Percentiles rank a stretch among this genome's conserved stretches.
Conservation (phyloP, 2,329 filamentous ascomycete genomes). For the Macroventuria anomochaeta region DNA sequence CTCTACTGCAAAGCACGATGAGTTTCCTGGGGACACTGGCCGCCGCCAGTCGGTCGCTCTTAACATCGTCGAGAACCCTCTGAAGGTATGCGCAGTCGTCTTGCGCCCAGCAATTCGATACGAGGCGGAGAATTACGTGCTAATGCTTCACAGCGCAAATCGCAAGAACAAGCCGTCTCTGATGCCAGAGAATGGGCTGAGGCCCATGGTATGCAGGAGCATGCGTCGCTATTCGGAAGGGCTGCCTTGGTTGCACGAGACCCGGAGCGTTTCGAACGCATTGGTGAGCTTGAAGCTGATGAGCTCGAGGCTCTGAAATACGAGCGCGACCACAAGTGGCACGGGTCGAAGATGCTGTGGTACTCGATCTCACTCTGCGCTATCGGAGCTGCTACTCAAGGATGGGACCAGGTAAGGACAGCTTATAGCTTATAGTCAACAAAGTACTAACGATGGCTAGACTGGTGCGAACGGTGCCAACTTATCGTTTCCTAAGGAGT, state of each 20-base stretch:
- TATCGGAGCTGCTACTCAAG: slow-evolving; percentile 70
- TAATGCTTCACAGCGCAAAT: slow-evolving; percentile 53
- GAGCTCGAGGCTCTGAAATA: slow-evolving; percentile 67
- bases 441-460: slow-evolving; percentile 44
- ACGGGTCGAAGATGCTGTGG: slow-evolving; percentile 64
- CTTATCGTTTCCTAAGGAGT: slow-evolving; percentile 64
- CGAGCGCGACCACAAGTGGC: slow-evolving; percentile 71
- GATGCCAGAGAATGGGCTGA: slow-evolving; percentile 69
- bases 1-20: slow-evolving; percentile 14
- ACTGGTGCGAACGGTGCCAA: slow-evolving; percentile 63
- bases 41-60: slow-evolving; percentile 53
- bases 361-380: slow-evolving; percentile 72
- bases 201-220: slow-evolving; percentile 64
- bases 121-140: slow-evolving; percentile 27
- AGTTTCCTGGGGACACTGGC: slow-evolving; percentile 18
- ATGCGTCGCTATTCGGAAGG: slow-evolving; percentile 66
- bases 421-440: too few relatives aligned
- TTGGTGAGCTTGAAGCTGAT: slow-evolving; percentile 65
- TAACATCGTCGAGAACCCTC: slow-evolving; percentile 57
- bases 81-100: slow-evolving; percentile 45
- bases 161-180: slow-evolving; percentile 57
- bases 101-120: neutral
- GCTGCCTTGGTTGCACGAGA: slow-evolving; percentile 78
- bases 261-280: slow-evolving; percentile 66
- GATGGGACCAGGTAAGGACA: slow-evolving; percentile 61